Base-by-base conservation (phyloP, 1,284 basidiomycete genomes). In the Irpex sp. region DNA sequence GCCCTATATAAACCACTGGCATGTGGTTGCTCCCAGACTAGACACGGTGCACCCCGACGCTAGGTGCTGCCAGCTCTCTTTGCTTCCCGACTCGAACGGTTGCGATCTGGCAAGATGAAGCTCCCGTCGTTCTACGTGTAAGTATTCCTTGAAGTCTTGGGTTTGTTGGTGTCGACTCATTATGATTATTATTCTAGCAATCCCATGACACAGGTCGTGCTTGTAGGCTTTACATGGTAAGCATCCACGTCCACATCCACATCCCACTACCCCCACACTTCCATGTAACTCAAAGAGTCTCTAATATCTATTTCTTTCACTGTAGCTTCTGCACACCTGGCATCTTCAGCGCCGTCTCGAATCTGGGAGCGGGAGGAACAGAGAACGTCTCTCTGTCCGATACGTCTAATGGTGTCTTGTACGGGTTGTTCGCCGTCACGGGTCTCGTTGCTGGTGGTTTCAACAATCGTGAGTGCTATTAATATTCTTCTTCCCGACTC, bases 391-490 rank as follows among this genome's bases (percentile, higher is more conserved):
- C 73, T 5, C 75, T 81, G 37, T 75, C 75, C 26, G 78, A 80
- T 68, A 79, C 70, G 15, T 72, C 78, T 21, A 79, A 81, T 66
- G 75, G 73, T 64, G 76, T 81, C 13, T 75, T 82, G 44, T 82
- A 82, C 67, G 80, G 74, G 47, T 62, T 69, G 63, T 82, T 82
- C 66, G 75, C 78, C 52, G 51, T 85, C 56, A 76, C 74, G 15
- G 83, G 83, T 60, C 74, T 83, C 47, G 71, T 82, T 60, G 76
- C 78, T 4, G 84, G 83, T 15, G 78, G 77, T 63, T 75, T 83
- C 74, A 73, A 76, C 74, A 78, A 84, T 69, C 64, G 80, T 82
- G 58, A 67, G 77, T 72, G 19, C 15, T 31, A 34, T 34, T 36
- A 8, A 4, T 36, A 36, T 36, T 8, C 34, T 8, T 36, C 34